Conservation (phyloP, 768 basidiomycete genomes). For the Lentinula boryana region DNA sequence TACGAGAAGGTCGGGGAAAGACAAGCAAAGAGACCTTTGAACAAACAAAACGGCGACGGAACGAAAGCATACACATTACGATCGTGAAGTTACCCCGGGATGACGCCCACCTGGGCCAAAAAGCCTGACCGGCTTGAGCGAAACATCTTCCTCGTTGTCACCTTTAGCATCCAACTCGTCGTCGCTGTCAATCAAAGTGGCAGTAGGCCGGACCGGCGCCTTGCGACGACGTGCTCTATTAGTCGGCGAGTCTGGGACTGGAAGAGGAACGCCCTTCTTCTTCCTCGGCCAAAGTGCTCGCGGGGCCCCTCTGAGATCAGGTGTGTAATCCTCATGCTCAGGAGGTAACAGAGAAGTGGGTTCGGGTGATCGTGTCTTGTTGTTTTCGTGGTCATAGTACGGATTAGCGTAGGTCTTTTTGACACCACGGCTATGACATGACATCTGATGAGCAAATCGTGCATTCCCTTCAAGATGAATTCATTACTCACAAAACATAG, state of each 20-base stretch:
- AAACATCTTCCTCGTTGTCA: neutral
- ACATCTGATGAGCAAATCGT: neutral
- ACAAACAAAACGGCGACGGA: too few relatives aligned
- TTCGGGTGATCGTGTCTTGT: constrained; percentile 10
- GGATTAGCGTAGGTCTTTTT: constrained; percentile 40
- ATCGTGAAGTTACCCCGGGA: neutral
- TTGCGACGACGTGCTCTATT: neutral
- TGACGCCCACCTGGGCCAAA: neutral
- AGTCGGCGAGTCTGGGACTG: neutral
- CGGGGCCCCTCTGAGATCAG: constrained; percentile 10
- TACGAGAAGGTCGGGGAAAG: too few relatives aligned
- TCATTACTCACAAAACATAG: constrained; percentile 41
- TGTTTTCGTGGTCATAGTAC: constrained; percentile 21
- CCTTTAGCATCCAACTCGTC: constrained; percentile 1
- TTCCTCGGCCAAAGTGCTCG: constrained; percentile 2
- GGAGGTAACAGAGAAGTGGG: constrained; percentile 34
- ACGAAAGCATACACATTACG: neutral
- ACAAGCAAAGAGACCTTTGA: neutral
- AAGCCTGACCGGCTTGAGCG: neutral
- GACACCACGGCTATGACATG: constrained; percentile 38
- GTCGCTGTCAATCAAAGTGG: neutral
- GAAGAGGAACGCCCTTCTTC: neutral
- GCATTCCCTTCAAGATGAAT: neutral
- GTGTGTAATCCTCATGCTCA: constrained; percentile 41
- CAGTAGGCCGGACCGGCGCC: neutral